phyloP scores from a whole-genome alignment of 352 stramenopile genomes.

The Globisporangium solare region DNA sequence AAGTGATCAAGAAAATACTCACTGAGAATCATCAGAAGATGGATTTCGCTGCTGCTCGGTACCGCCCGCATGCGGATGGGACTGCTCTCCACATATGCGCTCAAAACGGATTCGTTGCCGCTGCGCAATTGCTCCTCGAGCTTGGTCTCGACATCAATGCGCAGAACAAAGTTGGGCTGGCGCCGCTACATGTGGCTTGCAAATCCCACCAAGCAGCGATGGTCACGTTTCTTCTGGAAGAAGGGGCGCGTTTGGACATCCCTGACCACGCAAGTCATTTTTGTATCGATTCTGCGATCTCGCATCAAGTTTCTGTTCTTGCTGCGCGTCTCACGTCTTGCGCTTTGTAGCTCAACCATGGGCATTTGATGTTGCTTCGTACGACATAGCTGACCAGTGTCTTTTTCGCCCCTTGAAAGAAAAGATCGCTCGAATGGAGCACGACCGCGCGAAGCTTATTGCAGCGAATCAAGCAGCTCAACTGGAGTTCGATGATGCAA shows the following conservation, averaged over 20 bases:
- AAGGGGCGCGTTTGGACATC: slow-evolving; percentile 34
- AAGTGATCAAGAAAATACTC: slow-evolving; percentile 36
- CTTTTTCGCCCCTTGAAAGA: slow-evolving; percentile 28
- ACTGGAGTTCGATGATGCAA: slow-evolving; percentile 14
- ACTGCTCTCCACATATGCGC: slow-evolving; percentile 50
- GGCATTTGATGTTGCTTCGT: slow-evolving; percentile 50
- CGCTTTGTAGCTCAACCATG: slow-evolving; percentile 26
- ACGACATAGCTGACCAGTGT: slow-evolving; percentile 32
- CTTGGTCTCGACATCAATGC: slow-evolving; percentile 25
- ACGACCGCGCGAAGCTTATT: slow-evolving; percentile 17
- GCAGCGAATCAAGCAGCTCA: slow-evolving; percentile 13
- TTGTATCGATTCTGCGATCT: neutral
- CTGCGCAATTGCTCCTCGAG: slow-evolving; percentile 40
- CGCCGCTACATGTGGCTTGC: slow-evolving; percentile 51
- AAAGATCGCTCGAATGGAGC: slow-evolving; percentile 14
- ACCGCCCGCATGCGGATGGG: slow-evolving; percentile 36
- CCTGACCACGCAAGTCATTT: slow-evolving; percentile 32
- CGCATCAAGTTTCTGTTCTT: neutral
- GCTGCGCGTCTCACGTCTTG: neutral
- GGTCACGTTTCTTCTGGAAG: slow-evolving; percentile 31
- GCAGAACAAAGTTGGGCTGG: slow-evolving; percentile 56
- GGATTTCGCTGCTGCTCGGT: slow-evolving; percentile 36
- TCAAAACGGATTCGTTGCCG: slow-evolving; percentile 37
- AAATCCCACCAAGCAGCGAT: slow-evolving; percentile 37
- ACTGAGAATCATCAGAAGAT: slow-evolving; percentile 27